Base-by-base conservation (phyloP, 768 basidiomycete species). In the Suillus americanus region DNA sequence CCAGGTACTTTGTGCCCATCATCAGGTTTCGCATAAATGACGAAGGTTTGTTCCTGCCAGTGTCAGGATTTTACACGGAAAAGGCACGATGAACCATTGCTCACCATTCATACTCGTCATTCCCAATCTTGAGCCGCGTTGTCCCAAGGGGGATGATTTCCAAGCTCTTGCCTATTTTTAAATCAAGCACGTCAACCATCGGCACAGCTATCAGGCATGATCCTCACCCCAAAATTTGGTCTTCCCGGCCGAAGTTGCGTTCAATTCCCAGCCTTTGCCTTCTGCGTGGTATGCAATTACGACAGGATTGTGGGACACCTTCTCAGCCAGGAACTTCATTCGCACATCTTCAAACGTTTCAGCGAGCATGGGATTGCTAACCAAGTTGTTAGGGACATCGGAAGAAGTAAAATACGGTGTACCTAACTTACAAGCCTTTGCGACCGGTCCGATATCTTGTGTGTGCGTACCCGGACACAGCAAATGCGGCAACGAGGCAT, bases 1-100 rank as follows among this genome's bases (percentile, higher is more conserved):
- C 94, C 33, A 96, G 82, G 73, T 95, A 96, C 72, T 95, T 95
- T 30, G 91, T 90, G 12, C 94, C 94, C 76, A 93, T 89, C 86
- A 95, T 89, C 64, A 96, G 79, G 76, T 95, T 95, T 65, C 94
- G 81, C 81, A 95, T 88, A 76, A 95, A 96, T 3, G 91, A 91
- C 1, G 92, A 93, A 2, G 94, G 94, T 68, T 90, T 92, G 55
- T 85, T 89, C 93, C 94, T 94, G 69, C 13, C 4, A 9, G 54
- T 25, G 50, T 59, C 65, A 61, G 37, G 30, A 7, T 45, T 46
- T 53, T 65, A 9, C 62, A 61, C 30, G 59, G 51, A 60, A 53
- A 65, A 57, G 33, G 51, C 18, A 56, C n/a, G 16, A 38, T 48
- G 37, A 16, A 37, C 62, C 64, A 6, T 51, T 3, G 64, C 84